phyloP scores from a whole-genome alignment of 768 basidiomycete species.

The Crassisporium funariophilum region DNA sequence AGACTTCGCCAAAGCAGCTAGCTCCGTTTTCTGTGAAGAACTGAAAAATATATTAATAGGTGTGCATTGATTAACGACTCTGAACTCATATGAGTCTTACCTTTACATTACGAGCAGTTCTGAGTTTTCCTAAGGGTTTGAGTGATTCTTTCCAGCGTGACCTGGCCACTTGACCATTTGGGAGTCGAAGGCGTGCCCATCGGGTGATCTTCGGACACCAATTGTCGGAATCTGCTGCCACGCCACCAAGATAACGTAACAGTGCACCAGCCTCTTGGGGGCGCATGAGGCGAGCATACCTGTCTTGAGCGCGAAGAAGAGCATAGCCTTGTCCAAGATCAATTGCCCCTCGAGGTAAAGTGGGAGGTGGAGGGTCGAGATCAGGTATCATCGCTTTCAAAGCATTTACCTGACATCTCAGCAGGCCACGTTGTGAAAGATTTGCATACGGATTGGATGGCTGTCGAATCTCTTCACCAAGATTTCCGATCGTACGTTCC shows the following conservation, averaged over 20 bases:
- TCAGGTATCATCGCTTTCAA: constrained; percentile 14
- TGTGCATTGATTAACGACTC: not conserved
- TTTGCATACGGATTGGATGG: constrained; percentile 30
- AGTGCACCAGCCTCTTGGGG: constrained; percentile 2
- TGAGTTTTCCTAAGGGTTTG: constrained; percentile 4
- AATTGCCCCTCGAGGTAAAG: constrained; percentile 1
- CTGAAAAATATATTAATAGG: constrained; percentile 2
- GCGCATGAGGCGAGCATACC: not conserved
- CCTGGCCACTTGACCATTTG: constrained; percentile 32
- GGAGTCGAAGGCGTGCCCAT: constrained; percentile 33
- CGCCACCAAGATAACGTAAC: not conserved
- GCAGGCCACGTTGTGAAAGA: constrained; percentile 21
- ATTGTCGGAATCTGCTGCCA: not conserved
- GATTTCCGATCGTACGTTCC: constrained; percentile 27
- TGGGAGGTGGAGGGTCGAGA: not conserved
- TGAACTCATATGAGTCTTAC: constrained; percentile 12
- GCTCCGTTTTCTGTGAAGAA: constrained; percentile 3
- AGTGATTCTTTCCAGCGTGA: constrained; percentile 28
- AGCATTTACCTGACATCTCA: constrained; percentile 21
- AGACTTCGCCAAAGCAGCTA: constrained; percentile 1
- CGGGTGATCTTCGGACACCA: constrained; percentile 8
- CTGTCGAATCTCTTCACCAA: constrained; percentile 26
- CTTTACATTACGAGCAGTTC: constrained; percentile 25
- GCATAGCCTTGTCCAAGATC: constrained; percentile 11
- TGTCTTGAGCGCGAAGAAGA: constrained; percentile 15